phyloP scores from a whole-genome alignment of 176 grass and related monocot species.

The Puccinellia tenuiflora region DNA sequence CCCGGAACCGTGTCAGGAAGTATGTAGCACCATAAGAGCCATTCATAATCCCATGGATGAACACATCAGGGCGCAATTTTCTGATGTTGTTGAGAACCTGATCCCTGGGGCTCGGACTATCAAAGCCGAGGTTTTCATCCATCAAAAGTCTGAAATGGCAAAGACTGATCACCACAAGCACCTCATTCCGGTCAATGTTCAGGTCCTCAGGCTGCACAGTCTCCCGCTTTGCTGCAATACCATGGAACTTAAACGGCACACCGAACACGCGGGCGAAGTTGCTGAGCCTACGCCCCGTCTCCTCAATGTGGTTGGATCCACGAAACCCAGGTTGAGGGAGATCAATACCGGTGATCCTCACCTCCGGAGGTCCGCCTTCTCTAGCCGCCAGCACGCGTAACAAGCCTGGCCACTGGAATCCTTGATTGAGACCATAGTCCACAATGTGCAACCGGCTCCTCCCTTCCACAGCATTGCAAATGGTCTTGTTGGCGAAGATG shows the following conservation, averaged over 20 bases:
- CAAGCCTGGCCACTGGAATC: conserved; percentile 42
- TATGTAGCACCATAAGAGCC: conserved; percentile 24
- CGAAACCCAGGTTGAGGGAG: conserved; percentile 6
- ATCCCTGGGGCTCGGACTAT: conserved; percentile 27
- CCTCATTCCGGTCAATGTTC: conserved; percentile 13
- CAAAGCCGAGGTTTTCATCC: conserved; percentile 18
- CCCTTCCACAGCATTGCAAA: conserved; percentile 19
- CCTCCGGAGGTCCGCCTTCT: conserved; percentile 24
- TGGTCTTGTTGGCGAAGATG: conserved; percentile 48
- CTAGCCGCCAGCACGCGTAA: not conserved
- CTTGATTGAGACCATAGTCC: conserved; percentile 38
- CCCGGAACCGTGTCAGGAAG: conserved; percentile 32
- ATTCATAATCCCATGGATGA: conserved; percentile 43
- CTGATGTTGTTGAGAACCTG: conserved; percentile 35
- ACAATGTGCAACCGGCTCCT: conserved; percentile 38
- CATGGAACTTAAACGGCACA: conserved; percentile 36
- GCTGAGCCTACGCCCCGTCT: conserved; percentile 17
- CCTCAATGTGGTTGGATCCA: not conserved
- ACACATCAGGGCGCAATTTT: conserved; percentile 35
- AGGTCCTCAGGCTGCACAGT: conserved; percentile 13
- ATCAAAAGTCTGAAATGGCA: conserved; percentile 20
- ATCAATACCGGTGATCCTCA: conserved; percentile 34
- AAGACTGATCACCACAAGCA: conserved; percentile 29
- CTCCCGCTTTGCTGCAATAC: conserved; percentile 30
- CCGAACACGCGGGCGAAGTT: conserved; percentile 10